Percentiles rank a stretch among this genome's conserved stretches.
phyloP scores from a whole-genome alignment of 108 stramenopile genomes.

The Skeletonema marinoi region DNA sequence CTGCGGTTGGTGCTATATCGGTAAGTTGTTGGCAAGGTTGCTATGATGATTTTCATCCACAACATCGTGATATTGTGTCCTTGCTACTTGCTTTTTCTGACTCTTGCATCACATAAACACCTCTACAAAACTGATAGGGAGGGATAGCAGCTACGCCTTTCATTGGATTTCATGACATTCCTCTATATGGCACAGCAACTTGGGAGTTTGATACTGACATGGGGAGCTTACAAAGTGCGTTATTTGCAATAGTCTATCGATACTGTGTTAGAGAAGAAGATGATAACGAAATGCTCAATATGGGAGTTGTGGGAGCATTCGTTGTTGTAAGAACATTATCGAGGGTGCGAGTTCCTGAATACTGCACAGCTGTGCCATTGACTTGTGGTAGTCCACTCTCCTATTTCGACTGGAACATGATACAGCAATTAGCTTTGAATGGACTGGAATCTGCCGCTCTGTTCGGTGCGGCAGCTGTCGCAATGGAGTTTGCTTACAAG shows the following conservation, averaged over 20 bases:
- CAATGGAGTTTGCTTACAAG: slow-evolving; percentile 64
- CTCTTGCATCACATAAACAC: not conserved
- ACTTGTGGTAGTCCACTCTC: slow-evolving; percentile 74
- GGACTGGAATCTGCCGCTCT: slow-evolving; percentile 67
- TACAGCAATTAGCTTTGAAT: slow-evolving; percentile 56
- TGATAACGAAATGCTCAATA: slow-evolving; percentile 73
- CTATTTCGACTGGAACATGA: slow-evolving; percentile 79
- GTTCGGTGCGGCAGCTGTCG: slow-evolving; percentile 71
- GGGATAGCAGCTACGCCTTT: slow-evolving; percentile 63
- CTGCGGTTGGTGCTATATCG: slow-evolving; percentile 59
- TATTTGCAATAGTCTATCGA: slow-evolving; percentile 87
- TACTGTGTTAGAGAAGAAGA: slow-evolving; percentile 70
- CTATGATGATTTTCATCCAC: not conserved
- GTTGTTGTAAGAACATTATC: slow-evolving; percentile 66
- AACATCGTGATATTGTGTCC: not conserved
- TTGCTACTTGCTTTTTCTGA: not conserved
- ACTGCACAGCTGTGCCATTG: slow-evolving; percentile 67
- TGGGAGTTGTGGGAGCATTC: slow-evolving; percentile 81
- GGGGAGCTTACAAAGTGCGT: slow-evolving; percentile 59
- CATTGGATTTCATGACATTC: slow-evolving; percentile 57
- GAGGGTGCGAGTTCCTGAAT: slow-evolving; percentile 53
- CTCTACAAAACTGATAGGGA: slow-evolving; percentile 18
- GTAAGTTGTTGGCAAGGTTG: not conserved
- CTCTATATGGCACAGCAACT: slow-evolving; percentile 52
- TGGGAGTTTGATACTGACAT: slow-evolving; percentile 85